phyloP scores from a whole-genome alignment of 176 grass and related monocot genomes.

The Triticum turgidum region DNA sequence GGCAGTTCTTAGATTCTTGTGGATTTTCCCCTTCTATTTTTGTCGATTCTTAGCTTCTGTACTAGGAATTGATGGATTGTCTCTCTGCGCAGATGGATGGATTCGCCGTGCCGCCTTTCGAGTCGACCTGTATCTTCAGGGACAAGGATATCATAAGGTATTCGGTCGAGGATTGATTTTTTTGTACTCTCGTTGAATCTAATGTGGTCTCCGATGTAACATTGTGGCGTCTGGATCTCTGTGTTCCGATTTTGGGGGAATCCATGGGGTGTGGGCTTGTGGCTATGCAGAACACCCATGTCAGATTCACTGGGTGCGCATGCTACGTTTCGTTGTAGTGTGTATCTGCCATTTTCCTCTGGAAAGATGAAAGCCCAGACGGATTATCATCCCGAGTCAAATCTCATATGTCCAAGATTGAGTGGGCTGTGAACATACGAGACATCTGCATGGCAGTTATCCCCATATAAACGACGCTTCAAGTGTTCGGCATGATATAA shows the following conservation, averaged over 20 bases:
- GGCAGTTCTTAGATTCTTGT: neutral
- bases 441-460: neutral
- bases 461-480: neutral
- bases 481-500: neutral
- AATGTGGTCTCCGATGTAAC: neutral
- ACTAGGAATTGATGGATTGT: neutral
- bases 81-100: constrained; percentile 74
- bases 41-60: neutral
- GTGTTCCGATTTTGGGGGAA: constrained; percentile 15
- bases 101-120: constrained; percentile 61
- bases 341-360: neutral
- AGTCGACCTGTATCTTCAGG: constrained; percentile 76
- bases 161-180: neutral
- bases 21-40: neutral
- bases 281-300: neutral
- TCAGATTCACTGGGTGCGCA: neutral
- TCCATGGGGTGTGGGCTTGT: neutral
- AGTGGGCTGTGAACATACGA: neutral
- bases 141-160: constrained; percentile 88
- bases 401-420: neutral
- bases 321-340: neutral
- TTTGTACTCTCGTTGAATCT: neutral
- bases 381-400: neutral
- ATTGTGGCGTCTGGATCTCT: constrained; percentile 1
- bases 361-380: neutral